A percentile compares a stretch with the other conserved stretches of the same genome.
Conservation (phyloP, 306 rosid genomes). For the Hippophae tibetana region DNA sequence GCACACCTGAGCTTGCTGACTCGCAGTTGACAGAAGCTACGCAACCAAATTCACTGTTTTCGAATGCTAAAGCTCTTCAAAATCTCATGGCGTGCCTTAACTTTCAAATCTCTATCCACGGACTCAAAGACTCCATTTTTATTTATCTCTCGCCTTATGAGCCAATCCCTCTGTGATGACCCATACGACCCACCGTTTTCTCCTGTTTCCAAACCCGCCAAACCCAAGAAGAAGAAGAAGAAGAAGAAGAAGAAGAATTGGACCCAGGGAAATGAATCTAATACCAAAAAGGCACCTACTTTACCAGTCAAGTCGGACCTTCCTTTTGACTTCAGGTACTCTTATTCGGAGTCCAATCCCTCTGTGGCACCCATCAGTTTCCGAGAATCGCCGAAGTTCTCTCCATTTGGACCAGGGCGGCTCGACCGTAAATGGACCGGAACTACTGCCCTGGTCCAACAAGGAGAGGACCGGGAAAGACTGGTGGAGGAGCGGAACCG, state of each 20-base stretch:
- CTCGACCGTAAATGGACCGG: constrained; percentile 77
- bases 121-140: not conserved
- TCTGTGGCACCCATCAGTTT: constrained; percentile 47
- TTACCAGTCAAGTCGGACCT: constrained; percentile 51
- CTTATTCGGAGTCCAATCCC: constrained; percentile 57
- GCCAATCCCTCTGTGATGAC: constrained; percentile 17
- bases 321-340: constrained; percentile 73
- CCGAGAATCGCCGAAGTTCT: constrained; percentile 89
- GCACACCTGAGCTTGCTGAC: no score
- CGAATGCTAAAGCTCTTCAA: constrained; percentile 20
- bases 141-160: constrained; percentile 16
- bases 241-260: not conserved
- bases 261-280: constrained; percentile 5
- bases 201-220: constrained; percentile 26
- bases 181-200: constrained; percentile 73
- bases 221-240: constrained; percentile 18
- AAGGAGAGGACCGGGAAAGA: constrained; percentile 25
- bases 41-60: not conserved
- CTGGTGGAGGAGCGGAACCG: constrained; percentile 40
- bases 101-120: constrained; percentile 7
- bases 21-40: not conserved
- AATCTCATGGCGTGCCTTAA: constrained; percentile 15
- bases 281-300: constrained; percentile 9
- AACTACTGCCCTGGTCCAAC: constrained; percentile 41
- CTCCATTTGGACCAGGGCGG: constrained; percentile 80